Evolutionary conservation across 805 yeast genomes (phyloP).

Genomic region (Hanseniaspora hatyaiensis): DNA sequence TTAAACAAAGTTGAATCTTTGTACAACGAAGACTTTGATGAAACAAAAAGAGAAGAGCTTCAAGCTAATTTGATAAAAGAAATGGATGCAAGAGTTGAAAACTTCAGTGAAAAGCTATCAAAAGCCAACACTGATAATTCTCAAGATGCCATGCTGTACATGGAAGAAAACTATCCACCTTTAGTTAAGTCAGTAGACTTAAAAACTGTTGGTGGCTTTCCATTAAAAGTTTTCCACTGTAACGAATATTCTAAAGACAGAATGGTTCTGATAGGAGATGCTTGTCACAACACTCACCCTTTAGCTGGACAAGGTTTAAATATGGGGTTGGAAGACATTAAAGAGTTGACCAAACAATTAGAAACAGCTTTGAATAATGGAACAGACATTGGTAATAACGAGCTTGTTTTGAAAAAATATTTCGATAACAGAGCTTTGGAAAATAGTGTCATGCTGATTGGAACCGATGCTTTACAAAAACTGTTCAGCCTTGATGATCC

Average conservation of each 20-base stretch:
- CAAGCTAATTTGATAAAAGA: slow-evolving; percentile 50
- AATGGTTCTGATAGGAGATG: slow-evolving; percentile 92
- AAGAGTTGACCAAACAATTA: slow-evolving; percentile 52
- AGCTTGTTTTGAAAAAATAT: slow-evolving; percentile 70
- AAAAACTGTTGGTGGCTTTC: slow-evolving; percentile 73
- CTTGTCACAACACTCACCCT: slow-evolving; percentile 96
- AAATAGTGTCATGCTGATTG: slow-evolving; percentile 72
- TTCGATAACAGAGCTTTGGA: slow-evolving; percentile 70
- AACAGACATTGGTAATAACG: slow-evolving; percentile 68
- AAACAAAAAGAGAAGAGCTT: too few species aligned
- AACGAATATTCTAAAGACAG: slow-evolving; percentile 77
- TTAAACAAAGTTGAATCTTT: slow-evolving; percentile 24
- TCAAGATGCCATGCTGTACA: slow-evolving; percentile 30
- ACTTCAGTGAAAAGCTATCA: slow-evolving; percentile 24
- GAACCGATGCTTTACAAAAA: slow-evolving; percentile 85
- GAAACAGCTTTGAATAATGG: slow-evolving; percentile 68
- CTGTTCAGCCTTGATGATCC: slow-evolving; percentile 56
- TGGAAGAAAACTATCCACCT: slow-evolving; percentile 57
- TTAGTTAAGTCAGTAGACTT: slow-evolving; percentile 47
- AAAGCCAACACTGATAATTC: slow-evolving; percentile 24
- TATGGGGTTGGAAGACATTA: slow-evolving; percentile 93
- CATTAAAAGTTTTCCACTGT: slow-evolving; percentile 77
- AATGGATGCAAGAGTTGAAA: slow-evolving; percentile 53
- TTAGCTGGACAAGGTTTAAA: slow-evolving; percentile 95
- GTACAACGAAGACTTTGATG: too few species aligned